Conservation (phyloP, 176 grass and related monocot species). For the Aegilops tauschii region DNA sequence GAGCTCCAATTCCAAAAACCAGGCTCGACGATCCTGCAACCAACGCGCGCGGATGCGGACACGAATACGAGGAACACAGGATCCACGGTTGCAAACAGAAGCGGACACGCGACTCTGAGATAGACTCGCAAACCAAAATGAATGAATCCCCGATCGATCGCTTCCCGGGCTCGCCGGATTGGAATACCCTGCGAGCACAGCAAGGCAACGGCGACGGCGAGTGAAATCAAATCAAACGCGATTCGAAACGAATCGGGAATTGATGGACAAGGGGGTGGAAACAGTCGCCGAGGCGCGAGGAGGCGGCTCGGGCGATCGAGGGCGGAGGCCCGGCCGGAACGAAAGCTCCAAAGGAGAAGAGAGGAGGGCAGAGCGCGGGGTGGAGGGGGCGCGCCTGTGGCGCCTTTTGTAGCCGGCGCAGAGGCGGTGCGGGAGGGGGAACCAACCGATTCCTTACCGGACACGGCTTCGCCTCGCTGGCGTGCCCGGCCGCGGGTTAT, state of each 20-base stretch:
- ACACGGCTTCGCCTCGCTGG: no score
- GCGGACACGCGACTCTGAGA: no score
- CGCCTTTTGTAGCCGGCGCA: conserved; percentile 12
- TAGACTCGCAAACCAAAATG: background rate
- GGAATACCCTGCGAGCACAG: conserved; percentile 6
- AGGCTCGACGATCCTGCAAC: conserved; percentile 15
- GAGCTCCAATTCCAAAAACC: background rate
- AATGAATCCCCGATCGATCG: background rate
- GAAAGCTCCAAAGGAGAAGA: no score
- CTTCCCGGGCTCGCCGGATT: background rate
- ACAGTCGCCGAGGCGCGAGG: no score
- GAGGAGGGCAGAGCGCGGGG: background rate
- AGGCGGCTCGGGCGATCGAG: background rate
- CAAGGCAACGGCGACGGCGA: background rate
- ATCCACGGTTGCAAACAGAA: background rate
- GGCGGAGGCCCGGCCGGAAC: background rate
- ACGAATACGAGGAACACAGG: no score
- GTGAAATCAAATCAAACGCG: background rate
- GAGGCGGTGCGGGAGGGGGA: conserved; percentile 21
- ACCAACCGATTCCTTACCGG: no score
- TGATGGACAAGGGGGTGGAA: background rate
- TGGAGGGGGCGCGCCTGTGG: background rate
- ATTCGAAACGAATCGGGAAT: background rate
- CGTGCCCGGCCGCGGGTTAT: no score
- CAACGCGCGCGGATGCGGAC: no score